Evolutionary conservation across 192 early-diverging fungal genomes (phyloP), one percentile per base, ranked within the genome.

Genomic region (Haplosporangium gracile): DNA sequence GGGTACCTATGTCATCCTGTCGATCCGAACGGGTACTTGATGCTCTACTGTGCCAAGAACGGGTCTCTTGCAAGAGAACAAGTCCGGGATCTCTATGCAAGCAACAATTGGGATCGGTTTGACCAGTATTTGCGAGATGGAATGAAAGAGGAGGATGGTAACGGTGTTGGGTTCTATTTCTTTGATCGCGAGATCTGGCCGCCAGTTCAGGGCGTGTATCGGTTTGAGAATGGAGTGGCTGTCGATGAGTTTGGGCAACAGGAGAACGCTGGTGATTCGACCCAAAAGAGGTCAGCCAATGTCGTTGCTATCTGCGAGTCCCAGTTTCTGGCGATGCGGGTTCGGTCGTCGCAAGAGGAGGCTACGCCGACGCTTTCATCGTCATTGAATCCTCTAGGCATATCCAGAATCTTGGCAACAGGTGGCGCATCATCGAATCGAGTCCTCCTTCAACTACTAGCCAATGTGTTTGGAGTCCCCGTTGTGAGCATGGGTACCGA

Each of bases 31-130:
- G 88, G 87, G 24, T 97, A 91, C 74, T 91, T 97, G 74, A 94
- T 93, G 22, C 94, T 97, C 92, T 85, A 97, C 24, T 95, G 94
- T 79, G 96, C 94, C 90, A 97, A 95, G 84, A 97, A 97, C 77
- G 97, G 97, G 16, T 95, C 94, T n/a, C 79, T 96, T n/a, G 93
- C 94, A 0, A 89, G 96, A 15, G 95, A 97, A 75, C 85, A 89
- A 53, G 90, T 97, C 39, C 92, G 94, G 22, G 92, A 94, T 77
- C 68, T 78, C 10, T 93, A 92, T 80, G 85, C 88, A 4, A 32
- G 82, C 20, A 83, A 84, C 29, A 82, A 89, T 26, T 97, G 96
- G 96, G 82, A 82, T 1, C 79, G 82, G 18, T 97, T 95, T 71
- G 90, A 93, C 40, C 8, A 70, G 0, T 75, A 89, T 26, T 76